Conservation (phyloP, 352 stramenopile species). For the Blastocystis sp. region DNA sequence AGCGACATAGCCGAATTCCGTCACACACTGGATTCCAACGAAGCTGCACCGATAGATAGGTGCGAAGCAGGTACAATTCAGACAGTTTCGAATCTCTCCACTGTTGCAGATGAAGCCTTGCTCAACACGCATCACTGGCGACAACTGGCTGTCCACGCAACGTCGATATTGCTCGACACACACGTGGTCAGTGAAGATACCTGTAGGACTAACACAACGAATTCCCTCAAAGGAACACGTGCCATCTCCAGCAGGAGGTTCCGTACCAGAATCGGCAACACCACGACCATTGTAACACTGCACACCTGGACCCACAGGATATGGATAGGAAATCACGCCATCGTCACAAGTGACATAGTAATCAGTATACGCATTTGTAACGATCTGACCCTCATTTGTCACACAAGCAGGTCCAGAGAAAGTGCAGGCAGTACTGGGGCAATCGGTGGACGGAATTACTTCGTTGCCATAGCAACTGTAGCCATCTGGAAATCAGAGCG, state of each 20-base stretch:
- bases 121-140: not conserved
- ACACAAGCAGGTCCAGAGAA: conserved; percentile 42
- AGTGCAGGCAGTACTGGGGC: not conserved
- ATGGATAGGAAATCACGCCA: conserved; percentile 40
- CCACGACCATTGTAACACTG: conserved; percentile 52
- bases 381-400: conserved; percentile 11
- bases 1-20: conserved; percentile 28
- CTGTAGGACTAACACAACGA: not conserved
- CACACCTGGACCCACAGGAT: conserved; percentile 22
- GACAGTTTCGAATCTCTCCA: conserved; percentile 5
- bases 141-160: conserved; percentile 28
- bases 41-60: conserved; percentile 53
- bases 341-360: conserved; percentile 34
- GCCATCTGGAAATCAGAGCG: not conserved
- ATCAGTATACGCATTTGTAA: conserved; percentile 29
- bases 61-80: not conserved
- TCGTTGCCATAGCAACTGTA: conserved; percentile 4
- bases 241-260: not conserved
- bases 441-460: conserved; percentile 6
- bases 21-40: conserved; percentile 54
- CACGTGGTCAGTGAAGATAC: not conserved
- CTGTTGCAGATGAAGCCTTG: conserved; percentile 50
- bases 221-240: conserved; percentile 58
- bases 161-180: conserved; percentile 39
- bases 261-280: not conserved